Conservation (phyloP, 768 basidiomycete species). For the Hortiboletus flavorubellus region DNA sequence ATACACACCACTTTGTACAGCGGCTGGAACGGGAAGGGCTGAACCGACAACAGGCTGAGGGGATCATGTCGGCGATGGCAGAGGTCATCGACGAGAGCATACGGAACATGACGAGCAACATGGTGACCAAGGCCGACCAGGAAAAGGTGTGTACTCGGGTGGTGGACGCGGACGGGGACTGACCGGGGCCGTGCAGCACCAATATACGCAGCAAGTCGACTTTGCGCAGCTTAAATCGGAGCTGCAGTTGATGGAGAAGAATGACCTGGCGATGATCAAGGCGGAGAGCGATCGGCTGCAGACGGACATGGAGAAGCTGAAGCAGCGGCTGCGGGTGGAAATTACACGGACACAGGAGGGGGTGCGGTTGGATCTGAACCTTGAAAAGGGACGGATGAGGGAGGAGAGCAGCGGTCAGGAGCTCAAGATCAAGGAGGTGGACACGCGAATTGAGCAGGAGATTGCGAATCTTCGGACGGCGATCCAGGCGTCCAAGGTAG, state of each 20-base stretch:
- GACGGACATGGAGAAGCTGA: slow-evolving; percentile 89
- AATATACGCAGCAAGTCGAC: slow-evolving; percentile 95
- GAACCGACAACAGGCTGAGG: slow-evolving; percentile 89
- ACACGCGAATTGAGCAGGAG: slow-evolving; percentile 95
- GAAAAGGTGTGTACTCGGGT: slow-evolving; percentile 67
- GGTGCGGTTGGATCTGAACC: slow-evolving; percentile 89
- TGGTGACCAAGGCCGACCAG: slow-evolving; percentile 95
- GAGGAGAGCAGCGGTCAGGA: slow-evolving; percentile 92
- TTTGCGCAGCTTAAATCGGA: slow-evolving; percentile 97
- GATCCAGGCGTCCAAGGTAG: slow-evolving; percentile 81
- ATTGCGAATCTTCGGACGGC: slow-evolving; percentile 82
- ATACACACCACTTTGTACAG: slow-evolving; percentile 93
- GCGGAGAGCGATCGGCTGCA: slow-evolving; percentile 94
- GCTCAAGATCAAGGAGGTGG: slow-evolving; percentile 95
- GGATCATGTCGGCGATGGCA: slow-evolving; percentile 95
- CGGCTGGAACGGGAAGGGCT: slow-evolving; percentile 86
- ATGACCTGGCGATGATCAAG: slow-evolving; percentile 92
- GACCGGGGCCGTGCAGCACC: slow-evolving; percentile 50
- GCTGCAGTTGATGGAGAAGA: slow-evolving; percentile 94
- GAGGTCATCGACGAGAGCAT: slow-evolving; percentile 98
- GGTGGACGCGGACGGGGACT: background rate
- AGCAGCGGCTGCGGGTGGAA: slow-evolving; percentile 89
- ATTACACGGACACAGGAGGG: slow-evolving; percentile 90
- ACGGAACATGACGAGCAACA: slow-evolving; percentile 90
- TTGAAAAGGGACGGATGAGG: slow-evolving; percentile 94